Evolutionary conservation across 495 filamentous ascomycete species (phyloP).

Genomic region (Aspergillus incahuasiensis): DNA sequence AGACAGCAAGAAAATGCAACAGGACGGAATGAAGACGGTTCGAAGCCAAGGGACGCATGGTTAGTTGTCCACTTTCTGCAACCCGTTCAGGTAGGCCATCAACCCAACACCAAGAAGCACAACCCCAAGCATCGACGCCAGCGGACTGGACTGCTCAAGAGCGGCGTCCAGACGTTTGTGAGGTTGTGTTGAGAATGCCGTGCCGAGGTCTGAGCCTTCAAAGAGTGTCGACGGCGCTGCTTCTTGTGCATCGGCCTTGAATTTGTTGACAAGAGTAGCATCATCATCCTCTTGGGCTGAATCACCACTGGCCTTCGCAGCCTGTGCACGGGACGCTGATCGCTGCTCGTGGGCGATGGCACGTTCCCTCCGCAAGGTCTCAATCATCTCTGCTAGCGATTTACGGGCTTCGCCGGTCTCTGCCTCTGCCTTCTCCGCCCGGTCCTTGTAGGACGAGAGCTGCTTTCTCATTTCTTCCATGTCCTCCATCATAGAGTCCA

Average conservation of each 20-base stretch:
- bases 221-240: conserved; percentile 23
- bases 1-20: conserved; percentile 12
- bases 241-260: background rate
- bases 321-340: conserved; percentile 4
- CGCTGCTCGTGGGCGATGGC: conserved; percentile 18
- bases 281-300: conserved; percentile 4
- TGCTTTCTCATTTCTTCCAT: conserved; percentile 79
- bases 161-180: conserved; percentile 29
- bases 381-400: conserved; percentile 83
- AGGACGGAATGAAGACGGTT: background rate
- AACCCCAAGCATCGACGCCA: conserved; percentile 82
- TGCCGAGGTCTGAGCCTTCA: conserved; percentile 33
- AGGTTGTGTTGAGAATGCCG: conserved; percentile 38
- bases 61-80: conserved; percentile 66
- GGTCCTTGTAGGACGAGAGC: conserved; percentile 68
- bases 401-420: conserved; percentile 63
- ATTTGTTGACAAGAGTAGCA: background rate
- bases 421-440: conserved; percentile 74
- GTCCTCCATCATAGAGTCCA: conserved; percentile 76
- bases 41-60: background rate
- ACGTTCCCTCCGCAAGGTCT: conserved; percentile 68
- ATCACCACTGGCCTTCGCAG: conserved; percentile 6
- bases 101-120: conserved; percentile 84
- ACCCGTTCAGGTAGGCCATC: conserved; percentile 93
- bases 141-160: conserved; percentile 67